A percentile compares a stretch with the other conserved stretches of the same genome.
Evolutionary conservation across 164 flowering plant genomes (phyloP).

Genomic region (Hamamelis virginiana): DNA sequence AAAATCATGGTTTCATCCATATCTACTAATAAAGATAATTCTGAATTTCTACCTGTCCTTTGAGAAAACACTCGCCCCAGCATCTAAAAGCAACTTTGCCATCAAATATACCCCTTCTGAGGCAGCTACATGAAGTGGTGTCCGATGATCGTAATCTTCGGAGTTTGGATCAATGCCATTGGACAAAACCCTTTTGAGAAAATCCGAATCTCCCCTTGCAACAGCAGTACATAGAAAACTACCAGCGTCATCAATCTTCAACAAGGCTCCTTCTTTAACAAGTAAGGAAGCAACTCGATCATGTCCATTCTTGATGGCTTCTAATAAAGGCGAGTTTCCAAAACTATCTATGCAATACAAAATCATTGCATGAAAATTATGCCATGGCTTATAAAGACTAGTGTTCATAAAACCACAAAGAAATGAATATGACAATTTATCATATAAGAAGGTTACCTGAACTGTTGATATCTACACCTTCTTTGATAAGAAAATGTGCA

Average conservation of each 20-base stretch:
- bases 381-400: not conserved
- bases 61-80: constrained; percentile 78
- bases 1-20: not conserved
- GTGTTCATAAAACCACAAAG: not conserved
- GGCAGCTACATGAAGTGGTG: constrained; percentile 90
- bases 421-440: not conserved
- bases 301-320: constrained; percentile 81
- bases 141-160: constrained; percentile 73
- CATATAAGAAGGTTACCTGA: constrained; percentile 39
- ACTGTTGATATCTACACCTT: constrained; percentile 44
- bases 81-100: constrained; percentile 70
- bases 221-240: constrained; percentile 61
- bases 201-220: constrained; percentile 67
- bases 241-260: constrained; percentile 68
- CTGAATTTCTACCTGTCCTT: constrained; percentile 67
- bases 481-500: constrained; percentile 50
- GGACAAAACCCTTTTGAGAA: constrained; percentile 61
- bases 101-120: constrained; percentile 68
- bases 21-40: not conserved
- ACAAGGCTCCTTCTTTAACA: constrained; percentile 55
- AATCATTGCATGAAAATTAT: not conserved
- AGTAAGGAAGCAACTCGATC: constrained; percentile 77
- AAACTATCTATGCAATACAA: constrained; percentile 55
- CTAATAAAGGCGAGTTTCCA: constrained; percentile 81
- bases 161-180: constrained; percentile 82